A percentile compares a stretch with the other conserved stretches of the same genome.
phyloP scores from a whole-genome alignment of 495 filamentous ascomycete species.

The Podospora sp. region DNA sequence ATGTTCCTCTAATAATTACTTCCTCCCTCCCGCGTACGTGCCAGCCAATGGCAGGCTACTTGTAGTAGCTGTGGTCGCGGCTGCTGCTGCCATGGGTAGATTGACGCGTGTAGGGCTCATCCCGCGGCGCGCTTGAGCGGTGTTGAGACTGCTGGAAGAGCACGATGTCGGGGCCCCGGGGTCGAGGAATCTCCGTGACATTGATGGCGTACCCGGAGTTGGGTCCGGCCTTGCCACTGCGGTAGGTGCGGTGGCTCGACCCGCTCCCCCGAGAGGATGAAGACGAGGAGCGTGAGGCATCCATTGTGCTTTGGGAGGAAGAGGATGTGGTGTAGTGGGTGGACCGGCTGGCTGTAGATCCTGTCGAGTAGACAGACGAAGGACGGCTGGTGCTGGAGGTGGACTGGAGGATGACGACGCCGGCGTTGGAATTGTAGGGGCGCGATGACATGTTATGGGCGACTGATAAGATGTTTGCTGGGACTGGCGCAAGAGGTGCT shows the following conservation, averaged over 20 bases:
- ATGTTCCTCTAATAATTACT: neutral
- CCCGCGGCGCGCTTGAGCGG: neutral
- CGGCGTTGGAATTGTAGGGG: constrained; percentile 12
- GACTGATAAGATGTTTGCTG: neutral
- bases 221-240: constrained; percentile 12
- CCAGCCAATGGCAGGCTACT: neutral
- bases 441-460: constrained; percentile 24
- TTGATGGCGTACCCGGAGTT: neutral
- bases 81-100: neutral
- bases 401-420: constrained; percentile 19
- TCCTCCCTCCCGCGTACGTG: no score
- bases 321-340: constrained; percentile 18
- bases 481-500: neutral
- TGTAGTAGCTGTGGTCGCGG: neutral
- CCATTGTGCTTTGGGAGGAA: constrained; percentile 19
- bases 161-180: constrained; percentile 1
- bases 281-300: constrained; percentile 15
- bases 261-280: constrained; percentile 3
- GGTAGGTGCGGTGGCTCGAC: constrained; percentile 8
- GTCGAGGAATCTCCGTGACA: neutral
- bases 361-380: neutral
- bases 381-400: neutral
- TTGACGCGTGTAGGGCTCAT: neutral
- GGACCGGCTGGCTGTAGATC: constrained; percentile 16
- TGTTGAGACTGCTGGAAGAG: neutral